These are phyloP conservation scores for Penicillium riverlandense DNA, from an alignment of 495 filamentous ascomycete species.

Conservation along the genomic window DNA sequence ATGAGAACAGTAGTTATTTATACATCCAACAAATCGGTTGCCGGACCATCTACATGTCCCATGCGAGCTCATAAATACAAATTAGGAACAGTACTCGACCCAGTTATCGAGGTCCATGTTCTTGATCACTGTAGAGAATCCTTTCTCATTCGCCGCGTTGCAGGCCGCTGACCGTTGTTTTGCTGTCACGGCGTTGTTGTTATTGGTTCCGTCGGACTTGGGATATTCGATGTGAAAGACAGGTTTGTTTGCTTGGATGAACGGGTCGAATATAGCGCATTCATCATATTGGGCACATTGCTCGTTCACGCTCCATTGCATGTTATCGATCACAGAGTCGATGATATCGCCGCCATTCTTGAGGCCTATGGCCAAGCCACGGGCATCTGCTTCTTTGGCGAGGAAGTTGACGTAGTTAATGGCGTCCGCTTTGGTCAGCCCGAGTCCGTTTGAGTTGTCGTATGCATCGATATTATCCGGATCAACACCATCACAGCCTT, in stretches of 20 bases:
- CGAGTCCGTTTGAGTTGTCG: constrained; percentile 48
- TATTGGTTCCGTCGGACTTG: constrained; percentile 32
- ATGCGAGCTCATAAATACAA: no score
- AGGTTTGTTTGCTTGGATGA: constrained; percentile 53
- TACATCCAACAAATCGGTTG: constrained; percentile 2
- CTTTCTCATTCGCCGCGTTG: constrained; percentile 23
- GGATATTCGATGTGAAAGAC: constrained; percentile 73
- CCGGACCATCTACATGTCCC: no score
- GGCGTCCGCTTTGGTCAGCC: constrained; percentile 46
- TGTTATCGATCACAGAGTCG: constrained; percentile 41
- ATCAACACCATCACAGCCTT: constrained; percentile 66
- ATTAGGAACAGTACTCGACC: constrained; percentile 41
- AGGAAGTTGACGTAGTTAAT: constrained; percentile 55
- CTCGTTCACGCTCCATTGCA: constrained; percentile 68
- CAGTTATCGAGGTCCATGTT: constrained; percentile 54
- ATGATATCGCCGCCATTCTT: constrained; percentile 62
- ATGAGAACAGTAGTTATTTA: neutral
- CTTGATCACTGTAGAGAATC: constrained; percentile 61
- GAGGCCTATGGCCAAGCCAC: constrained; percentile 49
- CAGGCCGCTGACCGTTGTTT: constrained; percentile 26
- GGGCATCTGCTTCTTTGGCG: constrained; percentile 39
- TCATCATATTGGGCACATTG: constrained; percentile 57
- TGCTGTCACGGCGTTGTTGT: constrained; percentile 24
- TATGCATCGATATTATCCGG: constrained; percentile 69
- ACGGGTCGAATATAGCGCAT: constrained; percentile 49